These are phyloP conservation scores for Cryptosporidium meleagridis DNA, from an alignment of 169 alveolate species.

Conservation along the genomic window DNA sequence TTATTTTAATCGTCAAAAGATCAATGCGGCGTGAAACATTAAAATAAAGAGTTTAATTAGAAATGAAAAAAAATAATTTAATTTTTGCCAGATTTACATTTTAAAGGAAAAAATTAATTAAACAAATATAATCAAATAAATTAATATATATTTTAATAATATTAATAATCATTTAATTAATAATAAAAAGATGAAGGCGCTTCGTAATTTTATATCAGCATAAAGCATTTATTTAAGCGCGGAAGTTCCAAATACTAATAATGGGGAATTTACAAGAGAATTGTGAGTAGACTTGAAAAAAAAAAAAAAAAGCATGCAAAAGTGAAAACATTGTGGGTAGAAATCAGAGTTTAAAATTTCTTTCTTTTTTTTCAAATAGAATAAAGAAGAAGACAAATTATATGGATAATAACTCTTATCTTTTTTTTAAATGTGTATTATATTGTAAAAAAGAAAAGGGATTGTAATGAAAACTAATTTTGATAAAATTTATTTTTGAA, in stretches of 20 bases:
- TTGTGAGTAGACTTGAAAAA: neutral
- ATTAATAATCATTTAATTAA: neutral
- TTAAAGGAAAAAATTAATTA: no score
- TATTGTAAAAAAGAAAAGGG: neutral
- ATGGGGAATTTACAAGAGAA: slow-evolving; percentile 8
- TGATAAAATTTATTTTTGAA: neutral
- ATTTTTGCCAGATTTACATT: no score
- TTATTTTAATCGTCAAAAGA: no score
- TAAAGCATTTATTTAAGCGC: neutral
- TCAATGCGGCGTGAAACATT: no score
- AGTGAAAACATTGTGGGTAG: neutral
- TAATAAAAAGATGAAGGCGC: slow-evolving; percentile 38
- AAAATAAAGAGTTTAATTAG: no score
- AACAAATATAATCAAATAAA: no score
- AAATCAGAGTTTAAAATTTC: neutral
- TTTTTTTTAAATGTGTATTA: neutral
- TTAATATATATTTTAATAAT: no score
- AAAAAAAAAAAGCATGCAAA: slow-evolving; percentile 1
- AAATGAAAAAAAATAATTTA: no score
- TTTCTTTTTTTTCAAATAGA: neutral
- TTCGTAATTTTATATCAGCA: neutral
- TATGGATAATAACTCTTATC: neutral
- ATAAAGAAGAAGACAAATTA: neutral
- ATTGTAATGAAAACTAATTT: neutral
- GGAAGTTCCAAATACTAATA: neutral